phyloP scores from a whole-genome alignment of 768 basidiomycete species.

The Artomyces pyxidatus region DNA sequence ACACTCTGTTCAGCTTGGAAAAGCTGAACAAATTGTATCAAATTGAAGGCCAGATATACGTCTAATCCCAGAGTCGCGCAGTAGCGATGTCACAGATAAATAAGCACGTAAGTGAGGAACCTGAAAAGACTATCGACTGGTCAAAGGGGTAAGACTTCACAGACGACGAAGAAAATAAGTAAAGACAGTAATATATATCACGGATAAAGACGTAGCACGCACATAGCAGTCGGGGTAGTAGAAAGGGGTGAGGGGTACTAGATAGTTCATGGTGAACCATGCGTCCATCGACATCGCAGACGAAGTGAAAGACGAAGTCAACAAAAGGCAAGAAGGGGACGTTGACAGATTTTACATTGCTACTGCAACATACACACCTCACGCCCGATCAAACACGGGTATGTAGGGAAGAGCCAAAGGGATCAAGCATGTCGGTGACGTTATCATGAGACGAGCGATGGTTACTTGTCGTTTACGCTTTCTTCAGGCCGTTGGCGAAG shows the following conservation, averaged over 20 bases:
- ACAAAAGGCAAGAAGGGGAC: neutral
- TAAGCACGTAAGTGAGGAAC: neutral
- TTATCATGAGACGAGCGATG: neutral
- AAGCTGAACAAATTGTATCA: too few relatives aligned
- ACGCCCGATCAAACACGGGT: neutral
- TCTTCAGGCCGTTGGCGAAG: neutral
- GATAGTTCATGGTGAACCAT: too few relatives aligned
- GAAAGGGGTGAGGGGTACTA: neutral
- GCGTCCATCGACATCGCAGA: neutral
- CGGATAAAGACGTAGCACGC: neutral
- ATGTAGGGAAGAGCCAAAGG: neutral
- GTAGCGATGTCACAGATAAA: too few relatives aligned
- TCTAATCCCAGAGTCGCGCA: too few relatives aligned
- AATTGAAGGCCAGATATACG: too few relatives aligned
- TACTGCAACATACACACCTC: neutral
- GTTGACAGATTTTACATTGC: neutral
- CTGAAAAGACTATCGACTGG: neutral
- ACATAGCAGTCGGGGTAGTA: neutral
- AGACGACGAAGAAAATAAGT: neutral
- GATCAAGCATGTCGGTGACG: neutral
- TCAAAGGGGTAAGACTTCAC: neutral
- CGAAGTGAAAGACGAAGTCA: neutral
- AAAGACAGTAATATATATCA: neutral
- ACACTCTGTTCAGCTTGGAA: too few relatives aligned
- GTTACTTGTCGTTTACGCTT: neutral